A percentile compares a stretch with the other conserved stretches of the same genome.
Conservation (phyloP, 441 rosid genomes). For the Gossypium davidsonii region DNA sequence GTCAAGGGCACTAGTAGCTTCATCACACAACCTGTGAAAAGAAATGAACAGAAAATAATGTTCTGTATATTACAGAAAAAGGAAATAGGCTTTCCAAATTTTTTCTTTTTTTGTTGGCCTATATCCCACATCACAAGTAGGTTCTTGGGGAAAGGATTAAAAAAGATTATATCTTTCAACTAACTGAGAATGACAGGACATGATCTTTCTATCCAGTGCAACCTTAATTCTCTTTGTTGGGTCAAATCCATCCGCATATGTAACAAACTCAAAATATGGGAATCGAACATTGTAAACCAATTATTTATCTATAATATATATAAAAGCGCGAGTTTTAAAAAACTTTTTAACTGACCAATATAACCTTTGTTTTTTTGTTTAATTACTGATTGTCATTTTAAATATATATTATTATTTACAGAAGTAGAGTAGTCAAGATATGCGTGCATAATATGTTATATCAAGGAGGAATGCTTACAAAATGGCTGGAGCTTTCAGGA, state of each 20-base stretch:
- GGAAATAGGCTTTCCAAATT: background rate
- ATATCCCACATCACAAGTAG: background rate
- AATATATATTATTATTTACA: no score
- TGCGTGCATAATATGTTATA: background rate
- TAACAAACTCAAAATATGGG: slow-evolving; percentile 2
- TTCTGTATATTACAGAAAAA: background rate
- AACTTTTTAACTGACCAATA: no score
- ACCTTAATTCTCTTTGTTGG: background rate
- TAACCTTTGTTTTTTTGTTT: no score
- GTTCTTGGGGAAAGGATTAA: background rate
- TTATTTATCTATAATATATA: background rate
- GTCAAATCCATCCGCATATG: background rate
- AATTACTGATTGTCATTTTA: no score
- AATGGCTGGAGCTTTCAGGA: slow-evolving; percentile 80
- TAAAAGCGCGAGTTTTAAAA: no score
- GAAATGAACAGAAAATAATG: slow-evolving; percentile 14
- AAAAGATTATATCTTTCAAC: background rate
- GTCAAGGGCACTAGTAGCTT: slow-evolving; percentile 97
- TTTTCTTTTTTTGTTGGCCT: background rate
- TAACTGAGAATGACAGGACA: background rate
- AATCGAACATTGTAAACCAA: slow-evolving; percentile 4
- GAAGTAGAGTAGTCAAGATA: background rate
- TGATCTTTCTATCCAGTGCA: slow-evolving; percentile 10
- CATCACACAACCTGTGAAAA: slow-evolving; percentile 81
- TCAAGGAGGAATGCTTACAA: slow-evolving; percentile 49